Evolutionary conservation across 331 rosid genomes (phyloP), one percentile per base, ranked within the genome.

Genomic region (Malus hybrid): DNA sequence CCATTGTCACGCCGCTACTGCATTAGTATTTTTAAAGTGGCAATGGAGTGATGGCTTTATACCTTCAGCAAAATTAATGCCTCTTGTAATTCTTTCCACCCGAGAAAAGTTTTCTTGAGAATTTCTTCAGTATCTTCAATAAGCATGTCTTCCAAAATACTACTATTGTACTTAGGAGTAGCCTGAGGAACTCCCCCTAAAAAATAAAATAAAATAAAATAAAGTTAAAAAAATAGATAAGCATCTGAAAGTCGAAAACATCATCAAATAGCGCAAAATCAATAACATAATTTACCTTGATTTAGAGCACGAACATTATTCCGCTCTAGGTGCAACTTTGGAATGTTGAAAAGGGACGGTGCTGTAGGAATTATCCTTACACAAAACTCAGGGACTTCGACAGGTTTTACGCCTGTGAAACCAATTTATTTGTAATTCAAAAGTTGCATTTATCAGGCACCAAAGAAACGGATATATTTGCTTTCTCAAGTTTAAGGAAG

Each of bases 111-210:
- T 57, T 76, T 81, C 74, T 79, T 81, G 68, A 89, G 77, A 75
- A 86, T 73, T 69, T 86, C 91, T 2, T 68, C 19, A 12, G 68
- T 72, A 26, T 92, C 97, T 84, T 87, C 96, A 63, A 90, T 74
- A 77, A 84, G 80, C 92, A 90, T 85, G 81, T 95, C 99, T 84
- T 95, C 99, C 86, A 92, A 74, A 81, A 95, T 95, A 81, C 99
- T 92, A 65, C 85, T 78, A 80, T 95, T 95, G 81, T 95, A 95
- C 80, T 85, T 92, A 4, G 97, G 99, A 32, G 99, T 92, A 71
- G 99, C 83, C 71, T 80, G 83, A 60, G 82, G 80, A 30, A 68
- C 44, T 62, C 76, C 82, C 82, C 89, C 97, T 94, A 81, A 58
- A 55, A 70, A 62, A 68, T 24, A 34, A 33, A 58, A 57, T 1